These are phyloP conservation scores for Ilyonectria destructans DNA, from an alignment of 2,329 filamentous ascomycete genomes.

Conservation along the genomic window DNA sequence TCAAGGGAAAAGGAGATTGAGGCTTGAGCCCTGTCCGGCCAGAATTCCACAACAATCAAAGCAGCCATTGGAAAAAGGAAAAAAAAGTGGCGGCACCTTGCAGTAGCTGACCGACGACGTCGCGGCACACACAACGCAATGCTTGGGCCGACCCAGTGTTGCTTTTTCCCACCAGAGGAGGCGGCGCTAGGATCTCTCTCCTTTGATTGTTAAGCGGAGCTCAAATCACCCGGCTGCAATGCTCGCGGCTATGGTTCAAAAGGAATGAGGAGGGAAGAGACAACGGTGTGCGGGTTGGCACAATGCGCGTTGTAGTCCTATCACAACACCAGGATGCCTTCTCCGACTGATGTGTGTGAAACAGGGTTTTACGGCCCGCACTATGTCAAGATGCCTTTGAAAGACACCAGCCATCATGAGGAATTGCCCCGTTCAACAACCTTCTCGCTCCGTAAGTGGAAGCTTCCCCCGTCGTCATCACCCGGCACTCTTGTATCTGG, in stretches of 20 bases:
- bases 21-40: constrained; percentile 17
- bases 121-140: constrained; percentile 22
- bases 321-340: neutral
- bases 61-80: constrained; percentile 21
- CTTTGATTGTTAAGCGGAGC: constrained; percentile 27
- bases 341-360: neutral
- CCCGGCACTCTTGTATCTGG: constrained; percentile 27
- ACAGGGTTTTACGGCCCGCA: neutral
- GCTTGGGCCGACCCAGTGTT: constrained; percentile 29
- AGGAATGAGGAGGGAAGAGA: constrained; percentile 44
- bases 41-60: constrained; percentile 28
- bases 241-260: constrained; percentile 23
- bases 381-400: neutral
- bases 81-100: constrained; percentile 26
- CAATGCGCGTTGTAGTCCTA: neutral
- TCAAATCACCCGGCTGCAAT: constrained; percentile 10
- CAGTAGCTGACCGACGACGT: constrained; percentile 26
- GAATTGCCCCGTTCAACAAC: neutral
- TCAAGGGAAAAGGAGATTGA: constrained; percentile 22
- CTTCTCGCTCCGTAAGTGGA: constrained; percentile 21
- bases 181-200: constrained; percentile 28
- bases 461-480: constrained; percentile 30
- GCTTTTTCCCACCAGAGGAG: constrained; percentile 36
- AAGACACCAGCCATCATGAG: neutral
- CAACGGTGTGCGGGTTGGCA: constrained; percentile 26